A percentile compares a stretch with the other conserved stretches of the same genome.
These are phyloP conservation scores for Aspergillus funiculosus DNA, from an alignment of 495 filamentous ascomycete species.

Conservation along the genomic window DNA sequence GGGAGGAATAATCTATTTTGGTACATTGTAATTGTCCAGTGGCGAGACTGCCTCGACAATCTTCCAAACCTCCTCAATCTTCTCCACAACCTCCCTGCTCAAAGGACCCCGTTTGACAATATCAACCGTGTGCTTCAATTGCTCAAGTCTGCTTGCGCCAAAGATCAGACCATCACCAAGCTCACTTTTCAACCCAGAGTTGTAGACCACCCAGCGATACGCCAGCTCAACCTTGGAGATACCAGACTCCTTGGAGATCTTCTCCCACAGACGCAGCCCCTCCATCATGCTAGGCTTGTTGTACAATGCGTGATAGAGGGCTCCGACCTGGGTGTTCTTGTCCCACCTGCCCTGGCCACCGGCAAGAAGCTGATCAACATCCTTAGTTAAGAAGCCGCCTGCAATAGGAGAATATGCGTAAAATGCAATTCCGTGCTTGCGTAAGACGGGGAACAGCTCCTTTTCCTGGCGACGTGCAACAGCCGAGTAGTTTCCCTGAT, in stretches of 20 bases:
- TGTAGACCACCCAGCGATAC: conserved; percentile 34
- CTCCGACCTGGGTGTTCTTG: neutral
- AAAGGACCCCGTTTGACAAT: conserved; percentile 36
- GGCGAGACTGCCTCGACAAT: neutral
- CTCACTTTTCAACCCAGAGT: conserved; percentile 23
- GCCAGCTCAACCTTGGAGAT: conserved; percentile 33
- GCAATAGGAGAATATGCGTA: conserved; percentile 48
- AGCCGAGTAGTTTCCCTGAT: conserved; percentile 46
- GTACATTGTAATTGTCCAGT: neutral
- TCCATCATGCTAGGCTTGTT: conserved; percentile 28
- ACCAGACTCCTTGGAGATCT: conserved; percentile 19
- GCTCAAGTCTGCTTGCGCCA: conserved; percentile 34
- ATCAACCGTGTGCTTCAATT: conserved; percentile 29
- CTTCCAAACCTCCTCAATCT: neutral
- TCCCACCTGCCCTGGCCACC: neutral
- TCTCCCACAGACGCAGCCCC: conserved; percentile 30
- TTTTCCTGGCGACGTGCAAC: conserved; percentile 35
- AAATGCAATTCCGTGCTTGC: conserved; percentile 40
- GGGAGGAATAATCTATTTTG: too few species aligned
- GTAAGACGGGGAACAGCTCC: conserved; percentile 39
- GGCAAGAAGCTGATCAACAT: neutral
- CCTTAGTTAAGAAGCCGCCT: conserved; percentile 41
- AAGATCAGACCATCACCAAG: conserved; percentile 38
- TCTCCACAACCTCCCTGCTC: neutral
- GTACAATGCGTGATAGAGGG: neutral